These are phyloP conservation scores for Gastrolobium villosum DNA, from an alignment of 306 rosid genomes.

Conservation along the genomic window DNA sequence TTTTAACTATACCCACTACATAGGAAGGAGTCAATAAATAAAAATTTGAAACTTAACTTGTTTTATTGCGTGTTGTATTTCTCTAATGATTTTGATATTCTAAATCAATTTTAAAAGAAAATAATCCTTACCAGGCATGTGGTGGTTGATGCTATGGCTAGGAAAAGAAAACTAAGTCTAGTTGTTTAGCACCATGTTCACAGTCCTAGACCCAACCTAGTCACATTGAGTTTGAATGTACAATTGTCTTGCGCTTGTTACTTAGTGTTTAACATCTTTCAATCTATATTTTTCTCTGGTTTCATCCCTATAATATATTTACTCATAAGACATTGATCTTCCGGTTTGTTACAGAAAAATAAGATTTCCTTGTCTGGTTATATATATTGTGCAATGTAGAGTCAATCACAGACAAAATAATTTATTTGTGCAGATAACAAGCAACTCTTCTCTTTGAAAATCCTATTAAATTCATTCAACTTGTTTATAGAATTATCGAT, in stretches of 20 bases:
- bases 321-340: constrained; percentile 4
- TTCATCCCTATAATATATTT: background rate
- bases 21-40: background rate
- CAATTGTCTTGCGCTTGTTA: background rate
- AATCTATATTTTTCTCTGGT: background rate
- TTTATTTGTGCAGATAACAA: background rate
- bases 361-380: too few species aligned
- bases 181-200: constrained; percentile 2
- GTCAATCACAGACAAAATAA: background rate
- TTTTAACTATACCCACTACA: background rate
- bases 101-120: background rate
- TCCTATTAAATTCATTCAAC: background rate
- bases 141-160: constrained; percentile 16
- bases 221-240: background rate
- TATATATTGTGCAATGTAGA: background rate
- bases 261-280: background rate
- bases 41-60: background rate
- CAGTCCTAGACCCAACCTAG: constrained; percentile 12
- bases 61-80: background rate
- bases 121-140: background rate
- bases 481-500: background rate
- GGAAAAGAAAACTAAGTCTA: background rate
- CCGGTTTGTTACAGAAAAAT: background rate
- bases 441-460: background rate
- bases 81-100: background rate